Evolutionary conservation across 1,139 yeast species (phyloP).

Genomic region (Chernovozyma sophiae-reginae): DNA sequence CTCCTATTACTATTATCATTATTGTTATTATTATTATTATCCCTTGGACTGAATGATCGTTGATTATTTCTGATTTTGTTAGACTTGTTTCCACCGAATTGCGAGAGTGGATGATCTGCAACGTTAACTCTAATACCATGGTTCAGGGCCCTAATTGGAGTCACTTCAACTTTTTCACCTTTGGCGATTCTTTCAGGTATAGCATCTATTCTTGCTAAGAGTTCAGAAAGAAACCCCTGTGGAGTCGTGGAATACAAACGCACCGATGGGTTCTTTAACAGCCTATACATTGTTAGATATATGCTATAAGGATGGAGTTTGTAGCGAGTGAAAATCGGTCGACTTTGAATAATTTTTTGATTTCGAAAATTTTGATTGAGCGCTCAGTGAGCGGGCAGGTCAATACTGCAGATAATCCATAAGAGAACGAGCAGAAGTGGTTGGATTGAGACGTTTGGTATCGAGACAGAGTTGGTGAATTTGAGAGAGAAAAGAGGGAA

Average conservation of each 20-base stretch:
- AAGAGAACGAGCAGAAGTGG: no score
- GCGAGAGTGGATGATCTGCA: slow-evolving; percentile 20
- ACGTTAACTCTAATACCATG: slow-evolving; percentile 11
- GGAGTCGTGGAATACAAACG: slow-evolving; percentile 11
- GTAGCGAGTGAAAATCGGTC: no score
- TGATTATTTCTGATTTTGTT: slow-evolving; percentile 6
- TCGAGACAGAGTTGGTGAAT: no score
- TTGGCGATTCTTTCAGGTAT: slow-evolving; percentile 6
- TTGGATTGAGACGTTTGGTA: no score
- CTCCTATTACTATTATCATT: neutral
- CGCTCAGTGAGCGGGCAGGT: no score
- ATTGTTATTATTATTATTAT: neutral
- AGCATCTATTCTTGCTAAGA: slow-evolving; percentile 33
- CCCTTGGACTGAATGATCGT: slow-evolving; percentile 6
- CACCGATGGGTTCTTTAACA: slow-evolving; percentile 2
- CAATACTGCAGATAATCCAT: no score
- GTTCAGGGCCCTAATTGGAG: neutral
- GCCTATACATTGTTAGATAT: neutral
- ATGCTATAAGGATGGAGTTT: no score
- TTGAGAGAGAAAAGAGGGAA: no score
- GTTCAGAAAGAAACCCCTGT: slow-evolving; percentile 24
- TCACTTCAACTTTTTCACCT: neutral
- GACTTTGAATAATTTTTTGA: no score
- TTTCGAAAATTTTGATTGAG: no score
- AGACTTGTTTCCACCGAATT: slow-evolving; percentile 4